These are phyloP conservation scores for Fomitopsis betulina DNA, from an alignment of 1,284 basidiomycete genomes.

Conservation along the genomic window DNA sequence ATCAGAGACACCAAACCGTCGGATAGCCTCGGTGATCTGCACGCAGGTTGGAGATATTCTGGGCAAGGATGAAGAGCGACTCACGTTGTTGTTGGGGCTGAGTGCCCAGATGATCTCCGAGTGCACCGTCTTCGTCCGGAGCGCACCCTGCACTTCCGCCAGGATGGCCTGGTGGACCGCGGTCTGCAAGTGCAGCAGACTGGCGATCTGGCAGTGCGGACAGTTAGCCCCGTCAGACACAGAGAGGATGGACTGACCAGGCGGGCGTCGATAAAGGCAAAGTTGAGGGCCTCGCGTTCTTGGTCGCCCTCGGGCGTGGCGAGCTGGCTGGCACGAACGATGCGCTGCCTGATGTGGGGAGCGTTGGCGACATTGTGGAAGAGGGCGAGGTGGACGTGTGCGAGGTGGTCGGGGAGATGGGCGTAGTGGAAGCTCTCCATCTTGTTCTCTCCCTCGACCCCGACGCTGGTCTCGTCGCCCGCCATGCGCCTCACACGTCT, in stretches of 20 bases:
- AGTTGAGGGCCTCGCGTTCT: conserved; percentile 75
- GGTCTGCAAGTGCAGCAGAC: conserved; percentile 71
- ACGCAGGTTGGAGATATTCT: neutral
- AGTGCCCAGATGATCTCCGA: conserved; percentile 84
- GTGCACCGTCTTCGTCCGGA: conserved; percentile 78
- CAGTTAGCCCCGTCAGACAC: neutral
- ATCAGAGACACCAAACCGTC: conserved; percentile 79
- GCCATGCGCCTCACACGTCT: conserved; percentile 22
- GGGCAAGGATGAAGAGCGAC: conserved; percentile 12
- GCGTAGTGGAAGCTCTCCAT: conserved; percentile 55
- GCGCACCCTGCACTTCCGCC: conserved; percentile 48
- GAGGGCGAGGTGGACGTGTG: conserved; percentile 59
- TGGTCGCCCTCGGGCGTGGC: conserved; percentile 57
- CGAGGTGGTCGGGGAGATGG: conserved; percentile 41
- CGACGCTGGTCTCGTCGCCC: conserved; percentile 1
- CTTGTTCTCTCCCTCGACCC: neutral
- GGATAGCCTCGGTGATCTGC: conserved; percentile 84
- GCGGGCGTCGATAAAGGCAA: conserved; percentile 83
- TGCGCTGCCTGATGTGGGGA: conserved; percentile 52
- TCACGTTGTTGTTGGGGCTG: conserved; percentile 81
- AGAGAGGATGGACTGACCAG: conserved; percentile 38
- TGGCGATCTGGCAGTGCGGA: conserved; percentile 54
- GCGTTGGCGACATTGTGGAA: conserved; percentile 68
- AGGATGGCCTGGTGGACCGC: conserved; percentile 80
- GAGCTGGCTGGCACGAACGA: conserved; percentile 64